Evolutionary conservation across 176 grass and related monocot genomes (phyloP).

Genomic region (Bolboschoenus planiculmis): DNA sequence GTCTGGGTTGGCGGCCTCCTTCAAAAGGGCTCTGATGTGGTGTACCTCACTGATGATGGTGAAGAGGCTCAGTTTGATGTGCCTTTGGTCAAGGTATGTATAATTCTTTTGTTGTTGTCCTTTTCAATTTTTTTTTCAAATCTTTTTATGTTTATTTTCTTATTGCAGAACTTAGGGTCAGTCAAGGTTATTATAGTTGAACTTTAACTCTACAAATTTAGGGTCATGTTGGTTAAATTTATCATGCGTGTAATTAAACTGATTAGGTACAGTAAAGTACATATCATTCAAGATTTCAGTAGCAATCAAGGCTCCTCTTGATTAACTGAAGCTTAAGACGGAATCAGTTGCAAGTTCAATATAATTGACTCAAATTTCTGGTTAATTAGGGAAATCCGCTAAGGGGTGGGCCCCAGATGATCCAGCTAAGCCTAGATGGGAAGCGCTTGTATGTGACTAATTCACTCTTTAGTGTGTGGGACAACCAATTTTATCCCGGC

Average conservation of each 20-base stretch:
- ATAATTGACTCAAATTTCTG: background rate
- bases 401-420: conserved; percentile 94
- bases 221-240: background rate
- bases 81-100: conserved; percentile 64
- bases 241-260: background rate
- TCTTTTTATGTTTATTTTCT: background rate
- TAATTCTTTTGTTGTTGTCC: too few species aligned
- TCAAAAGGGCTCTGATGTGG: conserved; percentile 64
- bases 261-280: background rate
- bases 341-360: background rate
- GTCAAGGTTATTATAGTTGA: background rate
- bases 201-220: background rate
- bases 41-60: conserved; percentile 57
- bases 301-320: background rate
- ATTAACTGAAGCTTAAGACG: background rate
- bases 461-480: conserved; percentile 89
- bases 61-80: conserved; percentile 72
- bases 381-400: conserved; percentile 55
- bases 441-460: conserved; percentile 88
- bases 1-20: conserved; percentile 84
- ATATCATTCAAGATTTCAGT: background rate
- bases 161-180: background rate
- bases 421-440: conserved; percentile 83
- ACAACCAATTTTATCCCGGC: conserved; percentile 67
- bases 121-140: background rate